phyloP scores from a whole-genome alignment of 2,329 filamentous ascomycete genomes.

The Trichoderma sp. region DNA sequence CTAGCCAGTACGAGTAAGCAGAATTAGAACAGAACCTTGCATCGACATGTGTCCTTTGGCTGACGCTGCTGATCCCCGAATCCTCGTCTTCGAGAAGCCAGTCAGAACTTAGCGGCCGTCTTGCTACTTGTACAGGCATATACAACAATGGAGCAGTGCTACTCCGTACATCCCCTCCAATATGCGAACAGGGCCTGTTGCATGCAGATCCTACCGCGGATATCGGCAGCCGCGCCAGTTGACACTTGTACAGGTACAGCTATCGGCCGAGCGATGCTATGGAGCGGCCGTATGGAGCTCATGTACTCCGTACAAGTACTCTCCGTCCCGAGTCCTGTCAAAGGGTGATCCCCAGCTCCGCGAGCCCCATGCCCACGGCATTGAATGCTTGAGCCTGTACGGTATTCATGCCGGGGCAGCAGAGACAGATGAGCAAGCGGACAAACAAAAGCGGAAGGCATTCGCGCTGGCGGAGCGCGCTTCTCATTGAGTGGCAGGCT shows the following conservation, averaged over 20 bases:
- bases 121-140: background rate
- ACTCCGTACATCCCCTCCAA: background rate
- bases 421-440: background rate
- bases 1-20: background rate
- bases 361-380: background rate
- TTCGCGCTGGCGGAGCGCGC: background rate
- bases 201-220: slow-evolving; percentile 8
- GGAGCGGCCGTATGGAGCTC: background rate
- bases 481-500: background rate
- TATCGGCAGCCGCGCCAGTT: background rate
- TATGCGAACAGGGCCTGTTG: background rate
- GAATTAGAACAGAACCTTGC: background rate
- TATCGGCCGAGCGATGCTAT: slow-evolving; percentile 14
- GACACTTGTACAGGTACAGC: background rate
- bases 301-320: background rate
- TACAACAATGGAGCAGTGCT: background rate
- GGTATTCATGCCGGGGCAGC: background rate
- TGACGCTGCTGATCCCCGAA: background rate
- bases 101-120: background rate
- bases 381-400: background rate
- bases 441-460: background rate
- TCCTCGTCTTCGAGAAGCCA: slow-evolving; percentile 14
- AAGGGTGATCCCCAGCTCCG: background rate
- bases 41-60: background rate
- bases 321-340: background rate